Percentiles rank a stretch among this genome's conserved stretches.
Conservation (phyloP, 768 basidiomycete species). For the Russula brevipes region DNA sequence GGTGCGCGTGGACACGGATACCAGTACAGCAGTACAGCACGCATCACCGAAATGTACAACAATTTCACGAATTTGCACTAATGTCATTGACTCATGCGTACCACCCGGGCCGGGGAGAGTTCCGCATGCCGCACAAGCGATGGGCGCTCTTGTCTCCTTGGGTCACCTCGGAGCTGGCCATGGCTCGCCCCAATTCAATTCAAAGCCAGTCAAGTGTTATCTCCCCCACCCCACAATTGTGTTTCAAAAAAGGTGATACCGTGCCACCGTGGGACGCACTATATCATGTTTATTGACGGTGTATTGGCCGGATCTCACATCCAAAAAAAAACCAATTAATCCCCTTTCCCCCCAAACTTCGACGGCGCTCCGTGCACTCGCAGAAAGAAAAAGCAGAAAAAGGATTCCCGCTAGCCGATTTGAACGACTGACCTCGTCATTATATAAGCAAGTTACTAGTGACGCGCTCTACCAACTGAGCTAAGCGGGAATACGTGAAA, state of each 20-base stretch:
- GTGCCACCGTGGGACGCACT: no score
- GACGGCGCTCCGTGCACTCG: constrained; percentile 11
- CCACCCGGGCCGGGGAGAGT: neutral
- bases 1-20: no score
- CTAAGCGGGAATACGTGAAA: constrained; percentile 30
- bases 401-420: constrained; percentile 43
- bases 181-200: no score
- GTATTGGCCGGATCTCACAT: constrained; percentile 6
- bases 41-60: no score
- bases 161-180: neutral
- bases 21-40: no score
- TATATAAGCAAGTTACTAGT: constrained; percentile 41
- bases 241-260: neutral
- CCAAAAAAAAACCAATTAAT: neutral
- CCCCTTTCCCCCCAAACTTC: neutral
- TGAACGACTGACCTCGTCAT: constrained; percentile 67
- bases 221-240: no score
- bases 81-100: neutral
- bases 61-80: no score
- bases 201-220: no score
- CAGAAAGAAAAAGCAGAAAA: neutral
- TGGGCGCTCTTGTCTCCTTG: neutral
- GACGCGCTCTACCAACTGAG: constrained; percentile 56
- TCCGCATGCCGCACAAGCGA: neutral
- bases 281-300: neutral